A percentile compares a stretch with the other conserved stretches of the same genome.
Evolutionary conservation across 2,329 filamentous ascomycete species (phyloP).

Genomic region (Aspergillus quadrilineatus): DNA sequence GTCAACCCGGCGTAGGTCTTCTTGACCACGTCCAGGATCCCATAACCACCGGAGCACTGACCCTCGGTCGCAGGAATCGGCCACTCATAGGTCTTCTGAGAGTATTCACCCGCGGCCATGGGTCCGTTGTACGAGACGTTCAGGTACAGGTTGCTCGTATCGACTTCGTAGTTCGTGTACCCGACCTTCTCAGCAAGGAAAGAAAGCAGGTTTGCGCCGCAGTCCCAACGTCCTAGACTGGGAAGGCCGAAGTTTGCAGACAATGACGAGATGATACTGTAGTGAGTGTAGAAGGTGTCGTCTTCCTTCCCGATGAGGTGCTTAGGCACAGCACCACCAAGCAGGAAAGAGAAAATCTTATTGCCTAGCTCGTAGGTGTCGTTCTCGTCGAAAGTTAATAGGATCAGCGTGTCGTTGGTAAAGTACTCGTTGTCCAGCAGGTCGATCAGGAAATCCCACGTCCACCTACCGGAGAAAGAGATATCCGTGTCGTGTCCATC

Average conservation of each 20-base stretch:
- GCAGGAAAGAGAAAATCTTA: constrained; percentile 66
- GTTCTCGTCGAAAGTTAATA: constrained; percentile 83
- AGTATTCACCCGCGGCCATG: constrained; percentile 26
- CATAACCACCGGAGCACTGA: constrained; percentile 37
- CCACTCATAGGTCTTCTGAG: constrained; percentile 30
- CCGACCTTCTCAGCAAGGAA: constrained; percentile 62
- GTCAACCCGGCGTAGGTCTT: constrained; percentile 27
- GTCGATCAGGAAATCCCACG: constrained; percentile 65
- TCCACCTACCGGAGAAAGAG: constrained; percentile 68
- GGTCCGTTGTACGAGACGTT: constrained; percentile 57
- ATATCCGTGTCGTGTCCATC: constrained; percentile 75
- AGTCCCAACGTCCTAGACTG: constrained; percentile 70
- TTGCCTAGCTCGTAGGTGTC: constrained; percentile 68
- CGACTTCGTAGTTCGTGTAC: constrained; percentile 49
- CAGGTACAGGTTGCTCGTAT: constrained; percentile 47
- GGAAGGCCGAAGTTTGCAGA: constrained; percentile 68
- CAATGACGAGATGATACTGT: constrained; percentile 67
- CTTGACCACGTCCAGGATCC: constrained; percentile 34
- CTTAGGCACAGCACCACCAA: constrained; percentile 71
- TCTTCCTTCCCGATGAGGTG: constrained; percentile 67
- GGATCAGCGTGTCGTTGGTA: constrained; percentile 73
- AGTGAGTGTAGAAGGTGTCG: constrained; percentile 69
- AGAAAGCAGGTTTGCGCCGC: constrained; percentile 67
- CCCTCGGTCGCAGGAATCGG: constrained; percentile 32
- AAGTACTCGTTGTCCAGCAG: constrained; percentile 69